Evolutionary conservation across 2,329 filamentous ascomycete genomes (phyloP), one percentile per base, ranked within the genome.

Genomic region (Chaetomium olivaceum): DNA sequence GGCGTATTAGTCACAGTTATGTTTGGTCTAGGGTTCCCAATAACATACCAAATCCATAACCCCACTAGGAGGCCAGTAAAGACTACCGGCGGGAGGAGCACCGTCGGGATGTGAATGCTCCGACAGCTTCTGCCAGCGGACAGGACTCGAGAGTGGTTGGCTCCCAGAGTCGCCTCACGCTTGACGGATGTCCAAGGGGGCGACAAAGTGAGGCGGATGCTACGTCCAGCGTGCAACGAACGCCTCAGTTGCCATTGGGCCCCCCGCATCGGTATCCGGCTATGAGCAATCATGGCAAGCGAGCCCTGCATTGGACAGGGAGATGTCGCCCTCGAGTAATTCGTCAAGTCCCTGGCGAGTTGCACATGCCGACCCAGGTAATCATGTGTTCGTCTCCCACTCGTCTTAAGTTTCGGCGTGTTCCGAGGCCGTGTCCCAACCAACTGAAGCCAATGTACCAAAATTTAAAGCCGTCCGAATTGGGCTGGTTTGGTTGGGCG

Each of bases 51-150:
- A 1, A 78, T 79, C 83, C 84, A 93, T 16, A 93, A 79, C 3
- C 82, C 82, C 21, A 91, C 72, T 4, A 91, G 80, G 43, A 93
- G 80, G 1, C 89, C 87, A 16, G 80, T 75, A 73, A 92, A 93
- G 52, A 91, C 80, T 7, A 84, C 73, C 0, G 91, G 91, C 8
- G 90, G 88, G 3, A 89, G 77, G n/a, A 91, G 76, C 14, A 84
- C 69, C 19, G 80, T 72, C 61, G 77, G 73, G 62, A 77, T 68
- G 65, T 80, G 78, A 58, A 80, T 71, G 60, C 64, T 58, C 48
- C 65, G 65, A 16, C 60, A 31, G 48, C 39, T 59, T 9, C 58
- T 33, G 16, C 36, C 48, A 33, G 29, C 33, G 2, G 29, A 39
- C n/a, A 57, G 36, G n/a, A 52, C 39, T 39, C 21, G 33, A 33